Percentiles rank a stretch among this genome's conserved stretches.
Evolutionary conservation across 192 early-diverging fungal species (phyloP).

Genomic region (Coemansia sp.): DNA sequence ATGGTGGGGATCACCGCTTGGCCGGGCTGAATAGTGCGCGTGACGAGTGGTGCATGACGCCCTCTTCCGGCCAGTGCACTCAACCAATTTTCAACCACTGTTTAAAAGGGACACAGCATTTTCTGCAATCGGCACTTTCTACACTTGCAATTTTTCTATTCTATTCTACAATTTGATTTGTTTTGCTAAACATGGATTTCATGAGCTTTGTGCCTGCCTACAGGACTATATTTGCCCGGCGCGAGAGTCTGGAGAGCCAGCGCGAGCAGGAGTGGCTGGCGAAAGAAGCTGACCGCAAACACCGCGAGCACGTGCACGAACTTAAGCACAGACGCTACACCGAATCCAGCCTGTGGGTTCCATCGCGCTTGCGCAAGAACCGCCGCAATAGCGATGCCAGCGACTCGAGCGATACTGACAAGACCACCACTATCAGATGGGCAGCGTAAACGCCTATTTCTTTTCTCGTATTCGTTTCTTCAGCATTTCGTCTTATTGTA

Average conservation of each 20-base stretch:
- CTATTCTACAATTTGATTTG: not conserved
- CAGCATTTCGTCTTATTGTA: not conserved
- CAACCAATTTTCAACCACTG: not conserved
- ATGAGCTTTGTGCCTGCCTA: conserved; percentile 14
- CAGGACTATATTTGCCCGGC: conserved; percentile 7
- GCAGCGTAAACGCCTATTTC: not conserved
- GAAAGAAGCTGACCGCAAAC: conserved; percentile 15
- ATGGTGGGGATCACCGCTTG: not conserved
- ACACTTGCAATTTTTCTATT: not conserved
- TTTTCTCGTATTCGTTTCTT: not conserved
- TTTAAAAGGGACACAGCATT: too few species aligned
- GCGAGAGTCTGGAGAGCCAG: conserved; percentile 4
- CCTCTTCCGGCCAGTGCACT: not conserved
- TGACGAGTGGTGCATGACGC: not conserved
- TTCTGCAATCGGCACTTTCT: not conserved
- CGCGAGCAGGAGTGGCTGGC: conserved; percentile 6
- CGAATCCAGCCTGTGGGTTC: conserved; percentile 13
- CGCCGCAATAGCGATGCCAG: not conserved
- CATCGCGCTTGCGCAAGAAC: conserved; percentile 7
- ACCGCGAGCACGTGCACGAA: conserved; percentile 12
- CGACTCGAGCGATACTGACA: conserved; percentile 1
- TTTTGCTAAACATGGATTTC: conserved; percentile 2
- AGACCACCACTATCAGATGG: conserved; percentile 15
- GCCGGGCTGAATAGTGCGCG: not conserved
- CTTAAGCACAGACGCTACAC: conserved; percentile 7